Conservation (phyloP, 2,329 filamentous ascomycete species). For the Fusarium tanahbumbuense region DNA sequence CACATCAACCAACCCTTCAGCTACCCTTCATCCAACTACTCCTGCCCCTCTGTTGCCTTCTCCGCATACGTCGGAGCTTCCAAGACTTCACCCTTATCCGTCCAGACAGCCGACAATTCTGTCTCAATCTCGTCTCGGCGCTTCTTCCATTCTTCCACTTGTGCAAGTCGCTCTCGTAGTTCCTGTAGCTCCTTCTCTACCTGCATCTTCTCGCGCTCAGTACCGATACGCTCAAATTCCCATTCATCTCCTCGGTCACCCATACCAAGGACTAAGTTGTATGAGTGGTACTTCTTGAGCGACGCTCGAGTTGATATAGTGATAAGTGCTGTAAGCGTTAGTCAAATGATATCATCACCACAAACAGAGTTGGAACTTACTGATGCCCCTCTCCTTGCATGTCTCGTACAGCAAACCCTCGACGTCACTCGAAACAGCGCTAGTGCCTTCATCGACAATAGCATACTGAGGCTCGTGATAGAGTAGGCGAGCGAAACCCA, state of each 20-base stretch:
- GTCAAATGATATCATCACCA: constrained; percentile 4
- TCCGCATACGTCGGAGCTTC: constrained; percentile 59
- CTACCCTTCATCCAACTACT: constrained; percentile 16
- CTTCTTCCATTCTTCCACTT: constrained; percentile 86
- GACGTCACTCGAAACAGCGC: constrained; percentile 92
- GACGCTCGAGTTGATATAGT: constrained; percentile 96
- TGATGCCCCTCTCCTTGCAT: constrained; percentile 93
- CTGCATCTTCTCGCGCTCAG: constrained; percentile 89
- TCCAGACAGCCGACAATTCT: constrained; percentile 77
- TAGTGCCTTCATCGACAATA: constrained; percentile 95
- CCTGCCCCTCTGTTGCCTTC: constrained; percentile 28
- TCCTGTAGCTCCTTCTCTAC: constrained; percentile 93
- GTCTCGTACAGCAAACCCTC: constrained; percentile 93
- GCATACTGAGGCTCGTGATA: constrained; percentile 97
- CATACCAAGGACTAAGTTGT: constrained; percentile 84
- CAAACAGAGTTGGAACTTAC: constrained; percentile 62
- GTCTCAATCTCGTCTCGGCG: constrained; percentile 83
- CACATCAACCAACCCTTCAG: constrained; percentile 6
- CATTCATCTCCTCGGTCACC: constrained; percentile 87
- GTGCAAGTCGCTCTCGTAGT: constrained; percentile 79
- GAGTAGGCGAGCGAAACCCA: constrained; percentile 88
- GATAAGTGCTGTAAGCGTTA: constrained; percentile 74
- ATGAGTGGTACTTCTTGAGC: constrained; percentile 95
- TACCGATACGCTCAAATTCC: constrained; percentile 94
- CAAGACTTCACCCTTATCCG: constrained; percentile 62